phyloP scores from a whole-genome alignment of 768 basidiomycete genomes.

The Lyophyllum atratum region DNA sequence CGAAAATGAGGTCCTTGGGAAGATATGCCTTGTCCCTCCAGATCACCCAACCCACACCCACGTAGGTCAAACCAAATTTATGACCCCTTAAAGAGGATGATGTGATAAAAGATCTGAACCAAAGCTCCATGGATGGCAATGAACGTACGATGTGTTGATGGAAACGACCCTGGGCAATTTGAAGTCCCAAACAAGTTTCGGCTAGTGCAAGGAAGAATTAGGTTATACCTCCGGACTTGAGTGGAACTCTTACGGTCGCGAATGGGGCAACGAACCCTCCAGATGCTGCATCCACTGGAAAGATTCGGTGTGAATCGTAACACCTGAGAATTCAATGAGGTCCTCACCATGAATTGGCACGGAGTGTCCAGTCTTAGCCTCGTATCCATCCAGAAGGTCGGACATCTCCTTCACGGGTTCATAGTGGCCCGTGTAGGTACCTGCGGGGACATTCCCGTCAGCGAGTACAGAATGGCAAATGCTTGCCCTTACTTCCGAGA shows the following conservation, averaged over 20 bases:
- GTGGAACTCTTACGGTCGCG: conserved; percentile 32
- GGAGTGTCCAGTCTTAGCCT: conserved; percentile 56
- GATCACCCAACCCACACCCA: conserved; percentile 70
- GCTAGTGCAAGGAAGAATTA: conserved; percentile 32
- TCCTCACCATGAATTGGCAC: conserved; percentile 72
- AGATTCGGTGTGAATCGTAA: conserved; percentile 40
- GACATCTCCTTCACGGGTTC: conserved; percentile 89
- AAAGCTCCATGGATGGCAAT: conserved; percentile 36
- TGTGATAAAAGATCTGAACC: conserved; percentile 32
- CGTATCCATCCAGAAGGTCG: conserved; percentile 65
- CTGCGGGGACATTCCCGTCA: conserved; percentile 45
- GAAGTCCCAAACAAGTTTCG: conserved; percentile 65
- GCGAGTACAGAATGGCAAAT: conserved; percentile 38
- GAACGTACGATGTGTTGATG: conserved; percentile 55
- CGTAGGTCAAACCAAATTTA: conserved; percentile 60
- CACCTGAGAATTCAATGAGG: conserved; percentile 32
- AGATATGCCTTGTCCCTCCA: conserved; percentile 66
- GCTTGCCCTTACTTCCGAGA: conserved; percentile 33
- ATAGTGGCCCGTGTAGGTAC: conserved; percentile 67
- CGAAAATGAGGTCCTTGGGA: conserved; percentile 73
- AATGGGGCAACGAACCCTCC: conserved; percentile 73
- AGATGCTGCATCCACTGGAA: conserved; percentile 60
- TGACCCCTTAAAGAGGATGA: conserved; percentile 47
- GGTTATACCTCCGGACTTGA: conserved; percentile 25
- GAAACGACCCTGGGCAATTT: conserved; percentile 60